These are phyloP conservation scores for Elaeagnus macrophylla DNA, from an alignment of 306 rosid genomes.

Conservation along the genomic window DNA sequence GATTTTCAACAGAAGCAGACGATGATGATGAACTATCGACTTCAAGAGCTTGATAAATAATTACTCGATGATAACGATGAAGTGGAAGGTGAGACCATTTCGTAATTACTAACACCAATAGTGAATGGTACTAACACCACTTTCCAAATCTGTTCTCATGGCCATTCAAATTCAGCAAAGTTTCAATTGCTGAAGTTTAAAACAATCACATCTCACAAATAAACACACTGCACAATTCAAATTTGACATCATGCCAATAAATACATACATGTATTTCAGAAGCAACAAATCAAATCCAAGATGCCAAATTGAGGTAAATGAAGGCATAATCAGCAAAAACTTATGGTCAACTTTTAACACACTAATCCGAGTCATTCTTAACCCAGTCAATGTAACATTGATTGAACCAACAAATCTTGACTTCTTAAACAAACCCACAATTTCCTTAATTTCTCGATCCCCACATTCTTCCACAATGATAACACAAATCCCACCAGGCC, in stretches of 20 bases:
- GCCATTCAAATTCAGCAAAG: neutral
- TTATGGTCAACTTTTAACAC: constrained; percentile 33
- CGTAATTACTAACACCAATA: too few species aligned
- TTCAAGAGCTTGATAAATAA: too few species aligned
- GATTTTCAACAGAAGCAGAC: too few species aligned
- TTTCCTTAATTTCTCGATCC: constrained; percentile 34
- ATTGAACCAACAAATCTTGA: constrained; percentile 37
- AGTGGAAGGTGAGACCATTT: too few species aligned
- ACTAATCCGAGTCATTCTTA: constrained; percentile 61
- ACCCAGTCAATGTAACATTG: constrained; percentile 49
- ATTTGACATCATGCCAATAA: neutral
- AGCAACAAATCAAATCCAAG: too few species aligned
- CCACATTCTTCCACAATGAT: constrained; percentile 54
- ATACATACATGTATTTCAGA: neutral
- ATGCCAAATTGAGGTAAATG: neutral
- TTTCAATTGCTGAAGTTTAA: neutral
- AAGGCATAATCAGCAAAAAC: neutral
- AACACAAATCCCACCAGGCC: constrained; percentile 44
- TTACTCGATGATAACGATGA: too few species aligned
- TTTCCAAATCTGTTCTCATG: too few species aligned
- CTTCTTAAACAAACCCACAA: constrained; percentile 51
- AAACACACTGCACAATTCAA: neutral
- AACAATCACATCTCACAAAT: neutral
- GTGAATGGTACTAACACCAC: too few species aligned
- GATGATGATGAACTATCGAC: too few species aligned